A percentile compares a stretch with the other conserved stretches of the same genome.
These are phyloP conservation scores for Pseudocercospora macadamiae DNA, from an alignment of 2,329 filamentous ascomycete genomes.

Conservation along the genomic window DNA sequence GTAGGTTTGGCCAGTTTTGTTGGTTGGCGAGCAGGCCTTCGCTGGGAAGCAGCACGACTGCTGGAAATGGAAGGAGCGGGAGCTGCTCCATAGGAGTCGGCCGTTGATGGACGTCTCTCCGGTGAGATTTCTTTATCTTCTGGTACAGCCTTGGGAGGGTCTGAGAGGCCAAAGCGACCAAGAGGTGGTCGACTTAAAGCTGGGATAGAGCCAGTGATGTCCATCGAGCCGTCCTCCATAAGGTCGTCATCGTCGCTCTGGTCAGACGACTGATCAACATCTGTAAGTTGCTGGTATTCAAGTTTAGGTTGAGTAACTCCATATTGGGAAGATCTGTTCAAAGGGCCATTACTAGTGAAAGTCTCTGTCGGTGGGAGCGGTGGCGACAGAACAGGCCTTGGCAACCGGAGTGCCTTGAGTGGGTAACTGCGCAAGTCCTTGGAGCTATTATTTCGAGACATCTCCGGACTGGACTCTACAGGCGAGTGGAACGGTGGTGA, in stretches of 20 bases:
- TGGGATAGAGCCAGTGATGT: constrained; percentile 33
- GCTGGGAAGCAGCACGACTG: constrained; percentile 33
- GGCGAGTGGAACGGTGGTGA: constrained; percentile 35
- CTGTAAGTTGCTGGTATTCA: constrained; percentile 23
- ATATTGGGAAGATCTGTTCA: constrained; percentile 40
- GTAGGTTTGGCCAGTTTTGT: constrained; percentile 25
- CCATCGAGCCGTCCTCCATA: constrained; percentile 30
- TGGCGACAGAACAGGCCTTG: constrained; percentile 37
- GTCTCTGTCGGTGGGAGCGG: constrained; percentile 30
- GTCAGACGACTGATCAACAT: constrained; percentile 35
- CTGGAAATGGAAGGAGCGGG: constrained; percentile 38
- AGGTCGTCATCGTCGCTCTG: constrained; percentile 33
- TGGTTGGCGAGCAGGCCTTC: constrained; percentile 21
- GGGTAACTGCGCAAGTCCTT: constrained; percentile 34
- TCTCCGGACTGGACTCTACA: constrained; percentile 29
- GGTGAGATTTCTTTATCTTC: constrained; percentile 41
- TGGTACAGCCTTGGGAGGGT: constrained; percentile 39
- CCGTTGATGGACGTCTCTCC: constrained; percentile 36
- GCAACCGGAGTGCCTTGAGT: constrained; percentile 38
- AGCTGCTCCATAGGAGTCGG: constrained; percentile 36
- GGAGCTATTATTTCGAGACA: constrained; percentile 26
- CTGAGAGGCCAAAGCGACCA: constrained; percentile 35
- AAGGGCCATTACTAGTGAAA: constrained; percentile 33
- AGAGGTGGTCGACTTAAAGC: constrained; percentile 31
- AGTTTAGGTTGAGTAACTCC: constrained; percentile 34